A percentile compares a stretch with the other conserved stretches of the same genome.
Conservation (phyloP, 768 basidiomycete genomes). For the Russula lepida region DNA sequence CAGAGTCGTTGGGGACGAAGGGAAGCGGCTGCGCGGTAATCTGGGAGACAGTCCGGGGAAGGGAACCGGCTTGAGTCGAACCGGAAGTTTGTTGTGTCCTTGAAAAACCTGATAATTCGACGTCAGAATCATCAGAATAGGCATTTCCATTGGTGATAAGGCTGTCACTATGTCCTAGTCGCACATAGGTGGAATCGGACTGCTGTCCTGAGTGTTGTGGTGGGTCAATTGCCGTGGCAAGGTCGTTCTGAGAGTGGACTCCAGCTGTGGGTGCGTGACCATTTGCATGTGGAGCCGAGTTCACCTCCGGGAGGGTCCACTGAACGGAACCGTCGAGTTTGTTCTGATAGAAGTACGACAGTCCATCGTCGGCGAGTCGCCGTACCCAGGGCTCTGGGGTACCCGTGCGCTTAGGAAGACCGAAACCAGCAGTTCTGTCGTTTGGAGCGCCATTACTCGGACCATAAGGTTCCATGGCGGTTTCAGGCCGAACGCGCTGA, state of each 20-base stretch:
- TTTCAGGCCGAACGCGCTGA: constrained; percentile 45
- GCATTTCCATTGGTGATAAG: constrained; percentile 46
- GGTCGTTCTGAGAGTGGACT: not conserved
- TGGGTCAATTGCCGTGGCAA: not conserved
- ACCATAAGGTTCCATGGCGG: constrained; percentile 37
- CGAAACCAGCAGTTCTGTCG: constrained; percentile 43
- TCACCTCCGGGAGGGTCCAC: constrained; percentile 56
- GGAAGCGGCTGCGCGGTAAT: not conserved
- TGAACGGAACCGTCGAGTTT: constrained; percentile 55
- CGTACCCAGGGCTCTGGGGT: constrained; percentile 80
- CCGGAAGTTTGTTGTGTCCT: not conserved
- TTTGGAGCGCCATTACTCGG: constrained; percentile 5
- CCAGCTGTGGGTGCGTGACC: not conserved
- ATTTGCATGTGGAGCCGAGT: constrained; percentile 10
- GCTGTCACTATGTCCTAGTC: constrained; percentile 27
- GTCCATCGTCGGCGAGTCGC: constrained; percentile 73
- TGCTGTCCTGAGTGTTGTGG: constrained; percentile 23
- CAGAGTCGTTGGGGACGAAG: constrained; percentile 1
- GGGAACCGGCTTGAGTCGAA: not conserved
- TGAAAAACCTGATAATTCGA: constrained; percentile 31
- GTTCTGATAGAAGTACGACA: constrained; percentile 75
- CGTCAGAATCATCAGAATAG: constrained; percentile 74
- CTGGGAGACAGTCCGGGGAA: not conserved
- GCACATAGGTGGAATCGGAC: constrained; percentile 30
- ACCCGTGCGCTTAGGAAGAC: constrained; percentile 46